Percentiles rank a stretch among this genome's conserved stretches.
phyloP scores from a whole-genome alignment of 2,329 filamentous ascomycete genomes.

The Hypoxylon sp. region DNA sequence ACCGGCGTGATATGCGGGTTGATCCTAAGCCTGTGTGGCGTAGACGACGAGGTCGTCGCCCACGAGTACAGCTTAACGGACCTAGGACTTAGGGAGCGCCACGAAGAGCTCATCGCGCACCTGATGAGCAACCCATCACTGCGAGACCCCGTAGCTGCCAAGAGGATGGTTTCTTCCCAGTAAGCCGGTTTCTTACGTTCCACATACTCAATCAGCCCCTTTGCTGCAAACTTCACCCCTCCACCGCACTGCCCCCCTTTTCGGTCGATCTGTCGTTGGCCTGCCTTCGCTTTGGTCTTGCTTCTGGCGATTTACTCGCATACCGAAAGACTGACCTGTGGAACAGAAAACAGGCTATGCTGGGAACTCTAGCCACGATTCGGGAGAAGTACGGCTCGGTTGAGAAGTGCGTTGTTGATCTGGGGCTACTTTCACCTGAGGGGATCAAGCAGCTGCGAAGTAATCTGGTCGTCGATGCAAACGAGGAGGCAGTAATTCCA shows the following conservation, averaged over 20 bases:
- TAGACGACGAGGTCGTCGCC: constrained; percentile 66
- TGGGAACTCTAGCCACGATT: constrained; percentile 67
- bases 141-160: constrained; percentile 59
- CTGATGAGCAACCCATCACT: constrained; percentile 66
- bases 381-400: constrained; percentile 72
- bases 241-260: background rate
- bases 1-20: constrained; percentile 76
- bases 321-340: constrained; percentile 50
- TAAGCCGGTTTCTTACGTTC: constrained; percentile 47
- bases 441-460: constrained; percentile 62
- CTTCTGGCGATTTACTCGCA: constrained; percentile 59
- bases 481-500: constrained; percentile 44
- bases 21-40: constrained; percentile 71
- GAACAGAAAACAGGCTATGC: constrained; percentile 63
- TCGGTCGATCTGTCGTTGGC: background rate
- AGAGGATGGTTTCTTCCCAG: constrained; percentile 62
- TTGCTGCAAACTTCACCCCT: constrained; percentile 8
- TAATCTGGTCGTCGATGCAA: constrained; percentile 52
- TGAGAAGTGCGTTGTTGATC: constrained; percentile 72
- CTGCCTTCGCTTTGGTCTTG: background rate
- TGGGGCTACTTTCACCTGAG: constrained; percentile 70
- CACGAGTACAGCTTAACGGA: constrained; percentile 75
- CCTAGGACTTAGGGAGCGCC: constrained; percentile 61
- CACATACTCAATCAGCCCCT: background rate
- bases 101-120: constrained; percentile 58